phyloP scores from a whole-genome alignment of 352 stramenopile genomes.

The Phytophthora pseudosyringae region DNA sequence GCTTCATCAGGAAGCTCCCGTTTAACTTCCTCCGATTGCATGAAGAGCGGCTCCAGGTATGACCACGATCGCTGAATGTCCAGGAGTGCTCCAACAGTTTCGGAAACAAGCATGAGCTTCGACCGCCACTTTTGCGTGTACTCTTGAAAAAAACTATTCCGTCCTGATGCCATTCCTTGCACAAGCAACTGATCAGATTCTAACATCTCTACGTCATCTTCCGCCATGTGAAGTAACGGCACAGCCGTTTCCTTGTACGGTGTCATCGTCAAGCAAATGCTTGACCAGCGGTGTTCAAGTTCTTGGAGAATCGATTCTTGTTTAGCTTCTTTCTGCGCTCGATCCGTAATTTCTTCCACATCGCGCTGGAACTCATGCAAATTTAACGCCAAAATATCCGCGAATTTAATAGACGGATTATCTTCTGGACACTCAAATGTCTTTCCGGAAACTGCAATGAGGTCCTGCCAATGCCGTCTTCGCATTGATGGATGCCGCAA shows the following conservation, averaged over 20 bases:
- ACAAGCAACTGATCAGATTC: conserved; percentile 95
- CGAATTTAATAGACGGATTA: conserved; percentile 71
- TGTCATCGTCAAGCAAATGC: conserved; percentile 79
- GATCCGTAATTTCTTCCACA: conserved; percentile 92
- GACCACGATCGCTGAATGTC: conserved; percentile 97
- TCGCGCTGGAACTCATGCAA: conserved; percentile 82
- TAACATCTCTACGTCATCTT: conserved; percentile 95
- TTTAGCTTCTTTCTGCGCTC: conserved; percentile 92
- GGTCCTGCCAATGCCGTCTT: conserved; percentile 74
- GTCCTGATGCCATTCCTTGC: conserved; percentile 91
- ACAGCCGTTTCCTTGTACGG: conserved; percentile 90
- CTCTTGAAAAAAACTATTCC: conserved; percentile 74
- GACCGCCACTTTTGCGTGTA: conserved; percentile 62
- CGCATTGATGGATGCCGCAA: conserved; percentile 80
- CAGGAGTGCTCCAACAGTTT: conserved; percentile 87
- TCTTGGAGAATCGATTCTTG: conserved; percentile 86
- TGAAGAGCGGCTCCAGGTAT: conserved; percentile 96
- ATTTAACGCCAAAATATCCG: conserved; percentile 83
- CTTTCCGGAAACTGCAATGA: conserved; percentile 65
- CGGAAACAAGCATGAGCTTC: conserved; percentile 74
- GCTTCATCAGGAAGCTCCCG: conserved; percentile 93
- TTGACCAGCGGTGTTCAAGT: conserved; percentile 81
- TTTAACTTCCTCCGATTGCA: conserved; percentile 95
- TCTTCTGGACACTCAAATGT: conserved; percentile 71
- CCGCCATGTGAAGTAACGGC: conserved; percentile 84